phyloP scores from a whole-genome alignment of 1,284 basidiomycete species.

The Pyrrhoderma lamaoense region DNA sequence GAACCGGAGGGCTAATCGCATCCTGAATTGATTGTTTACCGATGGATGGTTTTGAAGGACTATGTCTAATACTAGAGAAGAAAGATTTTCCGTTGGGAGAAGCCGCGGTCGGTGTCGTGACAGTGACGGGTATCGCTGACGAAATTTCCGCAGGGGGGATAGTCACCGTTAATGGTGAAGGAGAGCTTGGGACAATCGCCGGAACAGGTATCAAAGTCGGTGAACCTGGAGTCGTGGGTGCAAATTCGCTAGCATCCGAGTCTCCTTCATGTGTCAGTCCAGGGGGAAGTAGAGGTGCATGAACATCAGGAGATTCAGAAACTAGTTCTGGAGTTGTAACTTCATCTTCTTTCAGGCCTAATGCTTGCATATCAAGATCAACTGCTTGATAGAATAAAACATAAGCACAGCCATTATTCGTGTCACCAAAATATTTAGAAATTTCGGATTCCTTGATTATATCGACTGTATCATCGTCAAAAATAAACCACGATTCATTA shows the following conservation, averaged over 20 bases:
- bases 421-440: conserved; percentile 91
- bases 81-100: conserved; percentile 18
- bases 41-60: conserved; percentile 24
- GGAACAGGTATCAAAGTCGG: conserved; percentile 21
- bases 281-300: conserved; percentile 39
- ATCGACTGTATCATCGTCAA: conserved; percentile 92
- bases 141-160: conserved; percentile 17
- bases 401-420: conserved; percentile 84
- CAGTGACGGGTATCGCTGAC: not conserved
- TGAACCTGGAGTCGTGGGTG: conserved; percentile 30
- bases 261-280: conserved; percentile 38
- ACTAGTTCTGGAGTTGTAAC: conserved; percentile 4
- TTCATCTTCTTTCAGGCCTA: conserved; percentile 47
- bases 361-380: conserved; percentile 66
- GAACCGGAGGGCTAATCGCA: conserved; percentile 19
- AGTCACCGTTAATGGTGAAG: conserved; percentile 23
- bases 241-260: conserved; percentile 17
- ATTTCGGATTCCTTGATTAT: conserved; percentile 87
- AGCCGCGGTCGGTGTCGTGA: conserved; percentile 5
- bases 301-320: conserved; percentile 16
- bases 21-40: conserved; percentile 20
- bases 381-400: conserved; percentile 96
- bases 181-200: conserved; percentile 20
- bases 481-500: conserved; percentile 80
- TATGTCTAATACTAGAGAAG: conserved; percentile 25